phyloP scores from a whole-genome alignment of 139 green algal species.

The Yamagishiella unicocca region DNA sequence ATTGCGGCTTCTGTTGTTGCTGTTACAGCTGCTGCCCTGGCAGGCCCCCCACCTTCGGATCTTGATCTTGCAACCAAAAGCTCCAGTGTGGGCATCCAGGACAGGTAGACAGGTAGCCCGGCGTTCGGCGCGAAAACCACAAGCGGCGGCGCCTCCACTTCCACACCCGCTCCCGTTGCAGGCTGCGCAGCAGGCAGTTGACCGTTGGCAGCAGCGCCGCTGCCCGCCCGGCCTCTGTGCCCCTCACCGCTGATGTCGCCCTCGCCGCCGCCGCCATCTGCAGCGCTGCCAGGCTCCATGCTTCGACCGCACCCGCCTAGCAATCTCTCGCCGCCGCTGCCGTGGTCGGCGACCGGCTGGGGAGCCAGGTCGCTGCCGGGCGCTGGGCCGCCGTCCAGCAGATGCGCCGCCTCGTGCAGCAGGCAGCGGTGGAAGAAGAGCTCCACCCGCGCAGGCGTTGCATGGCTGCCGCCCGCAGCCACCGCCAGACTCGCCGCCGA shows the following conservation, averaged over 20 bases:
- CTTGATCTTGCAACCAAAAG: conserved; percentile 15
- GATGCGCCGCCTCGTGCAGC: conserved; percentile 3
- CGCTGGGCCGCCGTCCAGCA: neutral
- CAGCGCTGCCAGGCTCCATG: too few relatives aligned
- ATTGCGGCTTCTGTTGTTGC: neutral
- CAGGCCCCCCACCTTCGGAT: neutral
- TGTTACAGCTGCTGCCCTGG: neutral
- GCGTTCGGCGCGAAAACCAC: conserved; percentile 55
- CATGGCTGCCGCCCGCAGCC: too few relatives aligned
- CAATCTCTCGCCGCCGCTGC: neutral
- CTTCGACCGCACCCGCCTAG: too few relatives aligned
- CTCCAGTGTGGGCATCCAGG: conserved; percentile 55
- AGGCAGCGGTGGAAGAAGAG: neutral
- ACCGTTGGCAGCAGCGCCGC: too few relatives aligned
- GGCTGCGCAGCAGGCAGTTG: too few relatives aligned
- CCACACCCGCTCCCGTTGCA: neutral
- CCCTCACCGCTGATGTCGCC: neutral
- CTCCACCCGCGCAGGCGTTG: neutral
- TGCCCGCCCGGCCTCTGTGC: neutral
- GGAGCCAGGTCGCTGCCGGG: neutral
- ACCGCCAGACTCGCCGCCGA: too few relatives aligned
- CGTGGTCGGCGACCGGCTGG: neutral
- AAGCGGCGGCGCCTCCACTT: neutral
- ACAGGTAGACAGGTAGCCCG: conserved; percentile 55
- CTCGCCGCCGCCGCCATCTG: neutral